Percentiles rank a stretch among this genome's conserved stretches.
phyloP scores from a whole-genome alignment of 176 grass and related monocot species.

The Neostapfia colusana region DNA sequence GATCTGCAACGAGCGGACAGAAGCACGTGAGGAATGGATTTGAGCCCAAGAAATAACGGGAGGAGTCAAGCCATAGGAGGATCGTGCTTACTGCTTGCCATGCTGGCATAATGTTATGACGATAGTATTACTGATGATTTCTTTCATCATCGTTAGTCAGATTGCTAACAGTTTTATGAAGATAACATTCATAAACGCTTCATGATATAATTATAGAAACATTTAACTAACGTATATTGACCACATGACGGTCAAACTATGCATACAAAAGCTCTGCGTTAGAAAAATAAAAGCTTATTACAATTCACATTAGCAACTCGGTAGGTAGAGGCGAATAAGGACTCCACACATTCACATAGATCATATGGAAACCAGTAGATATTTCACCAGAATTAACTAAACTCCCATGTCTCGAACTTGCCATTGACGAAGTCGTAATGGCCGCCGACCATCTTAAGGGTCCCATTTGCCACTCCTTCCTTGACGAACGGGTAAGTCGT shows the following conservation, averaged over 20 bases:
- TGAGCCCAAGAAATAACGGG: too few species aligned
- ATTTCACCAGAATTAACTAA: background rate
- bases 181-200: background rate
- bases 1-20: too few species aligned
- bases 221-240: constrained; percentile 24
- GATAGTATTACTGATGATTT: too few species aligned
- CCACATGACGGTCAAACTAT: constrained; percentile 7
- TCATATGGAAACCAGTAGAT: background rate
- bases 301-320: background rate
- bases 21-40: too few species aligned
- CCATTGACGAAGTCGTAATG: constrained; percentile 84
- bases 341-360: background rate
- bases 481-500: constrained; percentile 71
- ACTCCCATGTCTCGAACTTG: constrained; percentile 59
- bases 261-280: constrained; percentile 15
- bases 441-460: constrained; percentile 65
- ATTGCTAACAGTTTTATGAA: too few species aligned
- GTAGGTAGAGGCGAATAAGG: background rate
- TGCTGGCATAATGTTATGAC: too few species aligned
- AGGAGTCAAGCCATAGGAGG: too few species aligned
- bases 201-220: background rate
- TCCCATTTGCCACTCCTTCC: constrained; percentile 57
- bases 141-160: too few species aligned
- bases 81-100: too few species aligned
- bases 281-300: background rate